These are phyloP conservation scores for Caryopteris hybrid DNA, from an alignment of 305 asterid species.

Conservation along the genomic window DNA sequence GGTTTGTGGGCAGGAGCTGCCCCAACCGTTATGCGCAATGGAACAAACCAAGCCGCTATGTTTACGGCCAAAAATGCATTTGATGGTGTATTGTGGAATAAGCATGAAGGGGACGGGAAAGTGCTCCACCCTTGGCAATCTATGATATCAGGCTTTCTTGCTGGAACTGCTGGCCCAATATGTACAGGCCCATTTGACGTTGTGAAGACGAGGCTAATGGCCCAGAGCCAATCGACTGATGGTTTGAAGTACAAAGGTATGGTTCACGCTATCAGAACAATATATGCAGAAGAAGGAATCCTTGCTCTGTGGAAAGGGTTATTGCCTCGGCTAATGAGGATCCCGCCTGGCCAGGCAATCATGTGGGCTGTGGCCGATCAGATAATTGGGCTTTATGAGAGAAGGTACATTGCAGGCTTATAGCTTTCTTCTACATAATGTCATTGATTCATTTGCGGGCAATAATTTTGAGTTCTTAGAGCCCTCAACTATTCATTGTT, in stretches of 20 bases:
- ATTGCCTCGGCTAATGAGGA: constrained; percentile 91
- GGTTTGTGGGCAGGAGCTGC: constrained; percentile 97
- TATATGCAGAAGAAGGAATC: constrained; percentile 78
- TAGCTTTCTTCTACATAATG: constrained; percentile 9
- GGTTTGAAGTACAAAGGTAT: constrained; percentile 81
- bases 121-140: constrained; percentile 89
- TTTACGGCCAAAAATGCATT: constrained; percentile 89
- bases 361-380: constrained; percentile 99
- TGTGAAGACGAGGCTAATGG: constrained; percentile 97
- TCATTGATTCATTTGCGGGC: neutral
- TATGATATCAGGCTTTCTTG: constrained; percentile 92
- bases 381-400: constrained; percentile 80
- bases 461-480: neutral
- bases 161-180: constrained; percentile 90
- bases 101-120: constrained; percentile 80
- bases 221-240: constrained; percentile 70
- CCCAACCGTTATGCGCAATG: constrained; percentile 97
- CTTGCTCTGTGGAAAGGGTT: constrained; percentile 83
- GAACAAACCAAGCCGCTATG: constrained; percentile 98
- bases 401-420: constrained; percentile 40
- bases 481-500: neutral
- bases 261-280: constrained; percentile 82
- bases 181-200: constrained; percentile 98
- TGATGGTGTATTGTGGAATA: constrained; percentile 73
- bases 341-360: constrained; percentile 98